Evolutionary conservation across 192 early-diverging fungal species (phyloP).

Genomic region (Linnemannia hyalina): DNA sequence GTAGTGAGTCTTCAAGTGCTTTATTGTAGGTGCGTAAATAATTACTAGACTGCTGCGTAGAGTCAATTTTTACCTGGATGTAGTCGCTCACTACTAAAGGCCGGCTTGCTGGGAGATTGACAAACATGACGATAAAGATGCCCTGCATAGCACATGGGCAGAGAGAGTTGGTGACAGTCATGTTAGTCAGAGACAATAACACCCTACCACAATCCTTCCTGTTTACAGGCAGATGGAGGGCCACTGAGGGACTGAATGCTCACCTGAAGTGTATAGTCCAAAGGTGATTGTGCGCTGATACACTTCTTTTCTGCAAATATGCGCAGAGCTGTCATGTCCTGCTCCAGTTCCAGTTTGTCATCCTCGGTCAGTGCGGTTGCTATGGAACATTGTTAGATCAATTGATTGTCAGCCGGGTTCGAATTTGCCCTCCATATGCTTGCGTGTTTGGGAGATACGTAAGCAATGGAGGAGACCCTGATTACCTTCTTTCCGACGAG

Average conservation of each 20-base stretch:
- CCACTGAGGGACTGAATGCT: not conserved
- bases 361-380: slow-evolving; percentile 28
- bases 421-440: not conserved
- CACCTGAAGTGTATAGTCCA: slow-evolving; percentile 39
- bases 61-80: slow-evolving; percentile 30
- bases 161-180: not conserved
- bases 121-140: slow-evolving; percentile 38
- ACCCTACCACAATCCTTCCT: not conserved
- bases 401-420: not conserved
- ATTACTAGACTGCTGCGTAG: not conserved
- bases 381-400: not conserved
- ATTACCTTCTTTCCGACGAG: slow-evolving; percentile 34
- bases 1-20: not conserved
- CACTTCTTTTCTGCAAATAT: slow-evolving; percentile 37
- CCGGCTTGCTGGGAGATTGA: slow-evolving; percentile 17
- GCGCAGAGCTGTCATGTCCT: slow-evolving; percentile 24
- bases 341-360: slow-evolving; percentile 18
- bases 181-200: not conserved
- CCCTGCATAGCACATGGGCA: not conserved
- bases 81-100: slow-evolving; percentile 31
- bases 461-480: no score
- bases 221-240: no score
- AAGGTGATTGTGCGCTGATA: not conserved
- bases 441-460: not conserved
- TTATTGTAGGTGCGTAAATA: not conserved